phyloP scores from a whole-genome alignment of 2,329 filamentous ascomycete species.

The Cladosporium sp. region DNA sequence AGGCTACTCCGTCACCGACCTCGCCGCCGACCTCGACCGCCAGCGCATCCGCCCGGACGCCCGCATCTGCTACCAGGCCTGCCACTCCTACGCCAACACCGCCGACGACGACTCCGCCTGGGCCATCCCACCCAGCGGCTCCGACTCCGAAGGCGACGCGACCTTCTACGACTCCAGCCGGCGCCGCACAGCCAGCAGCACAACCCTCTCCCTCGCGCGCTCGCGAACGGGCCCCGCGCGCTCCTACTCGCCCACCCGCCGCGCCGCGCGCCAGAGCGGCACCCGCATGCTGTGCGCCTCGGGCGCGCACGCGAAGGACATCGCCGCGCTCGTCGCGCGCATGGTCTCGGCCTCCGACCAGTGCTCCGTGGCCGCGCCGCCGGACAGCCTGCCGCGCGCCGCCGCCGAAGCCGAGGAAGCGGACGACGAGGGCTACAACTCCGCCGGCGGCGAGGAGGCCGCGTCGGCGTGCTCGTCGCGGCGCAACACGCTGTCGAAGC shows the following conservation, averaged over 20 bases:
- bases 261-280: conserved; percentile 36
- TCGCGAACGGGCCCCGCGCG: conserved; percentile 15
- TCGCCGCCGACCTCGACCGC: conserved; percentile 25
- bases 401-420: background rate
- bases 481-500: conserved; percentile 1
- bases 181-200: background rate
- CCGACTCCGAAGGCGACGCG: conserved; percentile 12
- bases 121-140: conserved; percentile 16
- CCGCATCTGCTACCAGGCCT: conserved; percentile 29
- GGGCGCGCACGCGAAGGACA: conserved; percentile 33
- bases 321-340: conserved; percentile 36
- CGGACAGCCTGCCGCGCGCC: conserved; percentile 2
- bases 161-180: conserved; percentile 7
- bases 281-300: conserved; percentile 36
- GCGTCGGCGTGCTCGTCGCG: background rate
- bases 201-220: conserved; percentile 11
- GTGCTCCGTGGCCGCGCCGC: conserved; percentile 27
- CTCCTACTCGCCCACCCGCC: conserved; percentile 30
- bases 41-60: conserved; percentile 22
- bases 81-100: conserved; percentile 27
- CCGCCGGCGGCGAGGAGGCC: background rate
- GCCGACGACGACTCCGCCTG: conserved; percentile 28
- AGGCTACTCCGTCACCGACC: conserved; percentile 27
- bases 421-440: conserved; percentile 9
- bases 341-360: conserved; percentile 39